Base-by-base conservation (phyloP, 441 rosid species). In the Viola pubescens region DNA sequence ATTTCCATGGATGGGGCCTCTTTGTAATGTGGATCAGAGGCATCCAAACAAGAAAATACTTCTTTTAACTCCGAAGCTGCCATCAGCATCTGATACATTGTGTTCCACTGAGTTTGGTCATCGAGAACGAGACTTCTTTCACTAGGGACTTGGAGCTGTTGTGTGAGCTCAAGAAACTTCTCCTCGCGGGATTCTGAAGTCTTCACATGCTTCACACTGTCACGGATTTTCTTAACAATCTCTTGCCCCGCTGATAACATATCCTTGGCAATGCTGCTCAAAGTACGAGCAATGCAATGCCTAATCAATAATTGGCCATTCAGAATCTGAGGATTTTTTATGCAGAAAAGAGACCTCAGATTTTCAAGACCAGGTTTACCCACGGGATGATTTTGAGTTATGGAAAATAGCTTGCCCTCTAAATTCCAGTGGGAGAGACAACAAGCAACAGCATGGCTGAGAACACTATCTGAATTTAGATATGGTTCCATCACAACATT, bases 381-480 rank as follows among this genome's bases (percentile, higher is more conserved):
- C 26, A 75, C 69, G 0, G 74, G 83, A 72, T 79, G 81, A 71
- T 82, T 79, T 61, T 77, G 78, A 56, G 89, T 79, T 64, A 87
- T 71, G 46, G 97, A 84, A 70, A 92, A 87, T 63, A 92, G 61
- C 70, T 83, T 89, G 51, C 82, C 85, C 58, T 89, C 98, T 48
- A 92, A 72, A 71, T 78, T 74, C 94, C 94, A 91, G 65, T 91
- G 91, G 48, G 89, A 80, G 56, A 87, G 85, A 76, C 94, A 89
- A 41, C 82, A 81, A 52, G 94, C 81, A 62, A 91, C 88, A 37
- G 94, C 95, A 66, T 82, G 95, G 65, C 95, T 80, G 49, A 85
- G 59, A 50, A 91, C 85, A 60, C 70, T 66, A 50, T 81, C 88
- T 0, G 97, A 86, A 64, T 85, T 86, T 26, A 95, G 94, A 72